phyloP scores from a whole-genome alignment of 345 rosid genomes.

The Hirschfeldia incana region DNA sequence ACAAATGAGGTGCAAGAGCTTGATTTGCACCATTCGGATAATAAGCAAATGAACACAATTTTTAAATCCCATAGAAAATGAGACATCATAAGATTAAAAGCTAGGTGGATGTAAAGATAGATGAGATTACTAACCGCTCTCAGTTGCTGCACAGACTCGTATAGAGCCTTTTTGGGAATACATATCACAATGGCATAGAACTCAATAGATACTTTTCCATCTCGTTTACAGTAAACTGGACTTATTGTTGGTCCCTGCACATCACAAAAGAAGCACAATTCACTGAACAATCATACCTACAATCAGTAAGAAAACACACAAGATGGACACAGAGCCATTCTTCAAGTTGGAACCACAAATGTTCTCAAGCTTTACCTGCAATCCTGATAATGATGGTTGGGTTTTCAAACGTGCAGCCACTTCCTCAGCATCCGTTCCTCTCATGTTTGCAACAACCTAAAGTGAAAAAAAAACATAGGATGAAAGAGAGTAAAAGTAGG shows the following conservation, averaged over 20 bases:
- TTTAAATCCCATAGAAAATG: neutral
- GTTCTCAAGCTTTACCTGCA: slow-evolving; percentile 63
- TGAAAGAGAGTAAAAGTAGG: slow-evolving; percentile 1
- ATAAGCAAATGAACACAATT: neutral
- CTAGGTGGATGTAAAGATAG: neutral
- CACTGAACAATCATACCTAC: neutral
- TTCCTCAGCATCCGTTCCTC: slow-evolving; percentile 80
- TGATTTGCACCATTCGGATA: neutral
- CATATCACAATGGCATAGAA: slow-evolving; percentile 82
- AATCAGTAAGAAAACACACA: neutral
- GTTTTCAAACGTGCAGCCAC: slow-evolving; percentile 72
- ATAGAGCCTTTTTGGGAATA: slow-evolving; percentile 72
- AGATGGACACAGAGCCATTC: neutral
- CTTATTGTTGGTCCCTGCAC: slow-evolving; percentile 84
- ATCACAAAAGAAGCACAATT: slow-evolving; percentile 21
- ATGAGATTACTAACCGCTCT: slow-evolving; percentile 61
- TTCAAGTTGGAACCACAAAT: slow-evolving; percentile 7
- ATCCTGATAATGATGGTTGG: slow-evolving; percentile 81
- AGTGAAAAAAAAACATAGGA: slow-evolving; percentile 21
- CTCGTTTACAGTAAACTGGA: slow-evolving; percentile 73
- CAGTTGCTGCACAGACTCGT: slow-evolving; percentile 82
- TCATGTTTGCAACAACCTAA: slow-evolving; percentile 92
- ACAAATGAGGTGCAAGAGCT: neutral
- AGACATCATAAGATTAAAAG: slow-evolving; percentile 2
- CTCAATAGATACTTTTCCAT: slow-evolving; percentile 59